Conservation (phyloP, 2,329 filamentous ascomycete genomes). For the Curvularia eragrostidis region DNA sequence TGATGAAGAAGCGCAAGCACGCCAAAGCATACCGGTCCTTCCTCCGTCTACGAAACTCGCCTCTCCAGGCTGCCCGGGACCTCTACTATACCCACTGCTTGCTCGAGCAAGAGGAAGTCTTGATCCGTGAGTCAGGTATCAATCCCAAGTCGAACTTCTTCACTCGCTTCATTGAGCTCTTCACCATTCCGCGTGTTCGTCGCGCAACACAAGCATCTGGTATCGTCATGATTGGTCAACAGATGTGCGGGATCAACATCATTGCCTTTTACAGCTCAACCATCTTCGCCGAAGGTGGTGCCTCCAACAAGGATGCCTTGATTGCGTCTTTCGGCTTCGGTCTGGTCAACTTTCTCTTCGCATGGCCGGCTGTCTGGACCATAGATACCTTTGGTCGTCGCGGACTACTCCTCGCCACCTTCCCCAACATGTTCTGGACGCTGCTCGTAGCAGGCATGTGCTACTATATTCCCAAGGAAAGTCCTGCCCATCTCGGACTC, state of each 20-base stretch:
- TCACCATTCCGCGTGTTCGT: slow-evolving; percentile 72
- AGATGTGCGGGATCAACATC: slow-evolving; percentile 63
- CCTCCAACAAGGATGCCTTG: slow-evolving; percentile 53
- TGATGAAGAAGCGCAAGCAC: slow-evolving; percentile 52
- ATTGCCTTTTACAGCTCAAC: slow-evolving; percentile 61
- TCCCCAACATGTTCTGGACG: slow-evolving; percentile 59
- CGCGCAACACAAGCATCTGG: slow-evolving; percentile 78
- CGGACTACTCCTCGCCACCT: slow-evolving; percentile 57
- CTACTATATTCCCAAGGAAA: slow-evolving; percentile 56
- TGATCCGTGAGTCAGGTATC: slow-evolving; percentile 43
- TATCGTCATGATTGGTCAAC: slow-evolving; percentile 76
- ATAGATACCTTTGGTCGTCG: slow-evolving; percentile 61
- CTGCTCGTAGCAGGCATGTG: slow-evolving; percentile 59
- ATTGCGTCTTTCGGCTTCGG: slow-evolving; percentile 66
- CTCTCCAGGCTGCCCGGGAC: slow-evolving; percentile 52
- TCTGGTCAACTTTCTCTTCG: slow-evolving; percentile 65
- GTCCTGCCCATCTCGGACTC: slow-evolving; percentile 54
- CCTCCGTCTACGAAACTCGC: slow-evolving; percentile 48
- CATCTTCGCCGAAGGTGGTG: slow-evolving; percentile 58
- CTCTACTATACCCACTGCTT: slow-evolving; percentile 53
- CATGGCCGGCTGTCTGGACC: slow-evolving; percentile 65
- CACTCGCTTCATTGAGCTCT: slow-evolving; percentile 60
- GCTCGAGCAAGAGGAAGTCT: slow-evolving; percentile 44
- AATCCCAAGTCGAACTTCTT: slow-evolving; percentile 49
- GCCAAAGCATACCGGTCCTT: slow-evolving; percentile 51